These are phyloP conservation scores for Tetrahymena thermophila DNA, from an alignment of 73 alveolate species.

Conservation along the genomic window DNA sequence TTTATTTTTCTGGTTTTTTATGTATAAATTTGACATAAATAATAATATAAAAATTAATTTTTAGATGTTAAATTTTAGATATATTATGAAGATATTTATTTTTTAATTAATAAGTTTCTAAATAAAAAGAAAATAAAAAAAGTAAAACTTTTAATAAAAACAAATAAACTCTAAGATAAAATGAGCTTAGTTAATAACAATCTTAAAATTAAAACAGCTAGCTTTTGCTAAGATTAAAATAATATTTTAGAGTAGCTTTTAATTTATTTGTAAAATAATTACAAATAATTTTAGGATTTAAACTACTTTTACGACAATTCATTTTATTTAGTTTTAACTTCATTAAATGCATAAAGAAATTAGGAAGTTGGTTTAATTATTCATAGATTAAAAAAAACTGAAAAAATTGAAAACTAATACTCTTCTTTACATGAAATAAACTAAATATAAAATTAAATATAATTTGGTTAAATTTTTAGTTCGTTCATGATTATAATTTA, in stretches of 20 bases:
- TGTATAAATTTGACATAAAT: too few relatives aligned
- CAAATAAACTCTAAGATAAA: too few relatives aligned
- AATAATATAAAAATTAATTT: too few relatives aligned
- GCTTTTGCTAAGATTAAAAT: background rate
- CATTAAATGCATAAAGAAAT: background rate
- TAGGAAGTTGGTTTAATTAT: background rate
- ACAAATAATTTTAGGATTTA: background rate
- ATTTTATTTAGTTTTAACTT: background rate
- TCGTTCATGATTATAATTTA: background rate
- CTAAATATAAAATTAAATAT: background rate
- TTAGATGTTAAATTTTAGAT: too few relatives aligned
- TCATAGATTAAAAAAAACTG: background rate
- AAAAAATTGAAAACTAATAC: background rate
- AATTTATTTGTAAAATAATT: background rate
- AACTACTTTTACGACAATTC: background rate
- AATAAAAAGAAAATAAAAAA: too few relatives aligned
- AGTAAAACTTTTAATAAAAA: too few relatives aligned
- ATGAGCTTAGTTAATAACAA: background rate
- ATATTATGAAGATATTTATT: too few relatives aligned
- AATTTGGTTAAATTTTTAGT: background rate
- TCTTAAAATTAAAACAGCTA: background rate
- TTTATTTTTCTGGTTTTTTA: too few relatives aligned
- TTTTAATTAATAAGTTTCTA: too few relatives aligned
- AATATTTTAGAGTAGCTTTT: background rate
- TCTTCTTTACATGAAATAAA: background rate